Evolutionary conservation across 805 yeast species (phyloP), one percentile per base, ranked within the genome.

Genomic region (Yarrowia divulgata): DNA sequence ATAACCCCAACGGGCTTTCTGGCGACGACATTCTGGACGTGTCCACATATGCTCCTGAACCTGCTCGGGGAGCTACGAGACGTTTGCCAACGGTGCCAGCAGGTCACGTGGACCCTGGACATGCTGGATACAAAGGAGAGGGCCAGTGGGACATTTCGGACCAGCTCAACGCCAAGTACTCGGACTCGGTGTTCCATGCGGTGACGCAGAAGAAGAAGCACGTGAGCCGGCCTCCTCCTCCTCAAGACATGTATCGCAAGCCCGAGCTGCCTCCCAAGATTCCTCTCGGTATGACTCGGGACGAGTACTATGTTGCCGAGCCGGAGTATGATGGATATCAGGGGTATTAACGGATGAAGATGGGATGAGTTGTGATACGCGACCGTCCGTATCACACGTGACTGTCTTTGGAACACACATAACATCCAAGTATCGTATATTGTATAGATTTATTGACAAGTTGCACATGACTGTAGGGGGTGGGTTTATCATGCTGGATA

Each of bases 91-190:
- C 37, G 1, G 62, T 70, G 12, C 75, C 76, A 4, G 67, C 69
- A 12, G 70, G 55, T 3, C 70, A 46, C 10, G 63, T 74, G 14
- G 76, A 73, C 23, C 74, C 75, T 12, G 75, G 76, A 5, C 29
- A 58, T 6, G 69, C 71, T 6, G 75, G 74, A 10, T 74, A 74
- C 64, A 39, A 67, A 16, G 76, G 76, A 7, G 73, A 73, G 43
- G 76, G 76, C 9, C 75, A 74, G 40, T 74, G 76, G 76, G 75
- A 73, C 43, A 60, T 74, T 5, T 70, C 74, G n/a, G 71, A 74
- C 50, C 77, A 78, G 69, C 75, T 79, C 70, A 79, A 79, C 60
- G 79, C 74, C 48, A 77, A 80, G 40, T 79, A 77, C 66, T 77
- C 77, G 16, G 80, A 76, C 43, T 77, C 80, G 7, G 71, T 78